Evolutionary conservation across 108 stramenopile genomes (phyloP).

Genomic region (Hondaea fermentalgiana): DNA sequence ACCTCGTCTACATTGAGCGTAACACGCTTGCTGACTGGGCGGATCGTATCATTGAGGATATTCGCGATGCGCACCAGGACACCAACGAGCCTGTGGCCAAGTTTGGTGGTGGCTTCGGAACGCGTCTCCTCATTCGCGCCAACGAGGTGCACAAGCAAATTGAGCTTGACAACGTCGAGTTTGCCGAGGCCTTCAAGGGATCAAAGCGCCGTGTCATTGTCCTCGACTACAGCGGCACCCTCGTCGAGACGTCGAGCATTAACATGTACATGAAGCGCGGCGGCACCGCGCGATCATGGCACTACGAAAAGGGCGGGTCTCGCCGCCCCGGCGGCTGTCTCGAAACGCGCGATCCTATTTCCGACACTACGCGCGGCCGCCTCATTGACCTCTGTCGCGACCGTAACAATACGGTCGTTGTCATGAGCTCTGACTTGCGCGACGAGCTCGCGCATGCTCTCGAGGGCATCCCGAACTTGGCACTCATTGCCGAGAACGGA

Average conservation of each 20-base stretch:
- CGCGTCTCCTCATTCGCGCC: constrained; percentile 75
- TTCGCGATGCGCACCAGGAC: not conserved
- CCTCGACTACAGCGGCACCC: constrained; percentile 61
- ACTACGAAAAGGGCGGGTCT: constrained; percentile 14
- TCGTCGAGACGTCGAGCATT: constrained; percentile 21
- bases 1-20: not conserved
- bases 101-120: constrained; percentile 22
- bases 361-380: not conserved
- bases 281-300: not conserved
- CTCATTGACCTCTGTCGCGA: constrained; percentile 40
- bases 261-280: not conserved
- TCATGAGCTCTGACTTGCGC: constrained; percentile 41
- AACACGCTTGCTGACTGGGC: constrained; percentile 11
- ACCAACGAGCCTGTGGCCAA: not conserved
- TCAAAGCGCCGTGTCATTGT: constrained; percentile 43
- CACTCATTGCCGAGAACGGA: constrained; percentile 46
- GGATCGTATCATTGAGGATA: constrained; percentile 22
- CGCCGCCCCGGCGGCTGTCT: not conserved
- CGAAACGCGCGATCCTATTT: not conserved
- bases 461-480: constrained; percentile 26
- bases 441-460: constrained; percentile 21
- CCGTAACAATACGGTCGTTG: constrained; percentile 45
- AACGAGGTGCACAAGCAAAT: constrained; percentile 34
- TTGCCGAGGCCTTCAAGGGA: constrained; percentile 31
- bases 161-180: constrained; percentile 26